Percentiles rank a stretch among this genome's conserved stretches.
Conservation (phyloP, 306 rosid species). For the Glycyrrhiza uralensis region DNA sequence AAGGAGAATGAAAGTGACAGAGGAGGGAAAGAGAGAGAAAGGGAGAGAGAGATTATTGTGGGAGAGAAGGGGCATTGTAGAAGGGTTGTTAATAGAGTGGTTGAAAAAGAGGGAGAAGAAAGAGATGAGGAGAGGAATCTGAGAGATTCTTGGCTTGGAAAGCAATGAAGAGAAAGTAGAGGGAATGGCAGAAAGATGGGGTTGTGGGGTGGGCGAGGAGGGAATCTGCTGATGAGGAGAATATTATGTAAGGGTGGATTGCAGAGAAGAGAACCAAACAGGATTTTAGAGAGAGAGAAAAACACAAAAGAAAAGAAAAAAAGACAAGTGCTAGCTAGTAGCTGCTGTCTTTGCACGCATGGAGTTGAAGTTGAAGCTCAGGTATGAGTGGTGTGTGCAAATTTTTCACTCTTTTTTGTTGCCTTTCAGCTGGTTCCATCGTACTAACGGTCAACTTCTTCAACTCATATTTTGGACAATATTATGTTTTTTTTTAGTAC, state of each 20-base stretch:
- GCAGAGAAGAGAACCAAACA: slow-evolving; percentile 38
- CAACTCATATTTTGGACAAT: not conserved
- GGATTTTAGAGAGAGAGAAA: slow-evolving; percentile 36
- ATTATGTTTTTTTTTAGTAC: too few relatives aligned
- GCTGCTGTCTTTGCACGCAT: slow-evolving; percentile 42
- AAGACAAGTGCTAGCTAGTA: too few relatives aligned
- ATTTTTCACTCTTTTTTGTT: not conserved
- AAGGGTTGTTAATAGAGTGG: slow-evolving; percentile 69
- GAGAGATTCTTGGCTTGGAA: slow-evolving; percentile 93
- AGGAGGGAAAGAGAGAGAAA: slow-evolving; percentile 28
- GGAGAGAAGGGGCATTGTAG: slow-evolving; percentile 41
- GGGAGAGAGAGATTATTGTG: slow-evolving; percentile 31
- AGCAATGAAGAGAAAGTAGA: slow-evolving; percentile 61
- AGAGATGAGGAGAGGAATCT: slow-evolving; percentile 51
- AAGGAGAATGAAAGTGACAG: slow-evolving; percentile 46
- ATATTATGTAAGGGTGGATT: slow-evolving; percentile 62
- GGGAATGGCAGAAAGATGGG: slow-evolving; percentile 36
- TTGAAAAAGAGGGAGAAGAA: slow-evolving; percentile 26
- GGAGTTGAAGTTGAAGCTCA: slow-evolving; percentile 18
- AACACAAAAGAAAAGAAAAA: not conserved
- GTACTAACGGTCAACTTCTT: slow-evolving; percentile 21
- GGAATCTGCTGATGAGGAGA: slow-evolving; percentile 83
- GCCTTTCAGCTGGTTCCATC: not conserved
- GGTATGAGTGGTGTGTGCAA: not conserved
- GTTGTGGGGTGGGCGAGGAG: slow-evolving; percentile 22